phyloP scores from a whole-genome alignment of 148 eudicot species.

The Pharnaceum exiguum region DNA sequence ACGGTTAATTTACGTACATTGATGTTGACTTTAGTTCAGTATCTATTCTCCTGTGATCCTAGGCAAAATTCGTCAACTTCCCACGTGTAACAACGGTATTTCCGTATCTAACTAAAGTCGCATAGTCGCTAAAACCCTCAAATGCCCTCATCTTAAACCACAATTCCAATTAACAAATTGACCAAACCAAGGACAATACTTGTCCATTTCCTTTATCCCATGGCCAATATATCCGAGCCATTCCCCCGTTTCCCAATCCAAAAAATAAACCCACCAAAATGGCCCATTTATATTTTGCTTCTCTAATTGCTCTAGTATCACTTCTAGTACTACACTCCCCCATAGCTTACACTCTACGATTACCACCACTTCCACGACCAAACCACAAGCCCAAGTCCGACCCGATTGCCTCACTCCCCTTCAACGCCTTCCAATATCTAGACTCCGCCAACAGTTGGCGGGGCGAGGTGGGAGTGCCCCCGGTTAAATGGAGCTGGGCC shows the following conservation, averaged over 20 bases:
- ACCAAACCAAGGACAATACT: not conserved
- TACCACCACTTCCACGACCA: not conserved
- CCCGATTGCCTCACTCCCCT: not conserved
- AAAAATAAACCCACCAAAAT: not conserved
- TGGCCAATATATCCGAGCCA: no score
- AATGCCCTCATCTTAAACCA: not conserved
- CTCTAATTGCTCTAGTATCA: not conserved
- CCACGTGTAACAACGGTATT: conserved; percentile 6
- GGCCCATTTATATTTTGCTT: no score
- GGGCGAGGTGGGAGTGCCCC: conserved; percentile 38
- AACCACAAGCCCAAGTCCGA: not conserved
- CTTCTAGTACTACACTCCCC: not conserved
- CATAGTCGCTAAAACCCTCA: not conserved
- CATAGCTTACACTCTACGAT: not conserved
- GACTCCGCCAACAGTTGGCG: conserved; percentile 65
- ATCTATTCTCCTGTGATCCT: not conserved
- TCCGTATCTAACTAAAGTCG: not conserved
- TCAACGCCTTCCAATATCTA: conserved; percentile 42
- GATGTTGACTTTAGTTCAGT: not conserved
- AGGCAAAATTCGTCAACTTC: conserved; percentile 3
- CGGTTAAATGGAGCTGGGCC: conserved; percentile 49
- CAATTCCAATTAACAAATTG: no score
- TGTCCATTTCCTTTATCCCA: no score
- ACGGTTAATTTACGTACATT: not conserved
- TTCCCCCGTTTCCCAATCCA: not conserved